A percentile compares a stretch with the other conserved stretches of the same genome.
phyloP scores from a whole-genome alignment of 371 early-diverging fungal genomes.

The Mucor circinelloides region DNA sequence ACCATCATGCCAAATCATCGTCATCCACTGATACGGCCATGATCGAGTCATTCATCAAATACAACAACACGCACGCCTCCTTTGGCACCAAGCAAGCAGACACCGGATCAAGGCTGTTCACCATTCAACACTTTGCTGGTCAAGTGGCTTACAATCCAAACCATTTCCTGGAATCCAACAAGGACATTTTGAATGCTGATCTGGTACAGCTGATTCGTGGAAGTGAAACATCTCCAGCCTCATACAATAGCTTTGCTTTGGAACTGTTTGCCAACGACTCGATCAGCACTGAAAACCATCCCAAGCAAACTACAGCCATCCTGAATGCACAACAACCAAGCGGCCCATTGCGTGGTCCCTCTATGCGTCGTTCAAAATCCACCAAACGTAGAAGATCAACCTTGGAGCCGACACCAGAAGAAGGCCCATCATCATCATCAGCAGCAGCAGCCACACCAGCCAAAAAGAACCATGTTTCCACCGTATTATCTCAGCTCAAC shows the following conservation, averaged over 20 bases:
- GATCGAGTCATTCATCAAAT: constrained; percentile 44
- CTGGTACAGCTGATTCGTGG: constrained; percentile 73
- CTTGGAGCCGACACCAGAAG: constrained; percentile 9
- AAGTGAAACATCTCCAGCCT: constrained; percentile 35
- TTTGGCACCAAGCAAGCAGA: constrained; percentile 46
- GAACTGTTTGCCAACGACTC: constrained; percentile 42
- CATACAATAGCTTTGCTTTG: constrained; percentile 53
- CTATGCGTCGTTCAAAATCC: constrained; percentile 47
- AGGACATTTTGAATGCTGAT: constrained; percentile 75
- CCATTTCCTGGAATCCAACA: constrained; percentile 75
- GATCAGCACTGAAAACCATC: constrained; percentile 64
- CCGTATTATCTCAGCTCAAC: constrained; percentile 66
- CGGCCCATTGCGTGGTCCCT: constrained; percentile 55
- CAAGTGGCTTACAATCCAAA: constrained; percentile 76
- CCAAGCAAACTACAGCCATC: constrained; percentile 60
- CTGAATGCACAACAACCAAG: constrained; percentile 63
- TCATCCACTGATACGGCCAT: constrained; percentile 40
- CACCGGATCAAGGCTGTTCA: constrained; percentile 46
- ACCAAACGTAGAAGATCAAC: constrained; percentile 22
- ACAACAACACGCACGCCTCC: constrained; percentile 45
- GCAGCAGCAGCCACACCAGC: neutral
- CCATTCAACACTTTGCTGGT: constrained; percentile 81
- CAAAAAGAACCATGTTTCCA: constrained; percentile 1
- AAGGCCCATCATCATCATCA: constrained; percentile 10
- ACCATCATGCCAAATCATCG: constrained; percentile 47